Conservation (phyloP, 2,329 filamentous ascomycete genomes). For the Penicillium sp. region DNA sequence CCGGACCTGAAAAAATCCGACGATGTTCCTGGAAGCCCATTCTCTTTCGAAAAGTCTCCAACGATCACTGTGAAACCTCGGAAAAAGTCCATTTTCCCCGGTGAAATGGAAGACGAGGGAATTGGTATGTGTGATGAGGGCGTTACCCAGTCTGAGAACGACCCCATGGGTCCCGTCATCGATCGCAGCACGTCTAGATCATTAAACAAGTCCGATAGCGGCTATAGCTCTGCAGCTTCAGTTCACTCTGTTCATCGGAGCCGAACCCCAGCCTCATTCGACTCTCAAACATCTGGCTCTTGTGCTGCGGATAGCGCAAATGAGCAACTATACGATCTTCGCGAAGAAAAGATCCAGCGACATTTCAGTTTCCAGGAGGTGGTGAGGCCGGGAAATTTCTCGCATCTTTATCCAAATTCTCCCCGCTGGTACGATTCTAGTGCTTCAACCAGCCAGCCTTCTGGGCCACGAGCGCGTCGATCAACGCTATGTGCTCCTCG, state of each 20-base stretch:
- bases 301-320: slow-evolving; percentile 20
- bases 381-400: slow-evolving; percentile 17
- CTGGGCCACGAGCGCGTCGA: slow-evolving; percentile 17
- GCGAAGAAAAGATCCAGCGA: slow-evolving; percentile 18
- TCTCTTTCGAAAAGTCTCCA: slow-evolving; percentile 41
- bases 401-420: slow-evolving; percentile 13
- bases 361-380: slow-evolving; percentile 25
- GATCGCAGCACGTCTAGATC: slow-evolving; percentile 26
- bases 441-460: slow-evolving; percentile 10
- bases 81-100: slow-evolving; percentile 16
- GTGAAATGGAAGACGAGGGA: slow-evolving; percentile 28
- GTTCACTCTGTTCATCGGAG: slow-evolving; percentile 32
- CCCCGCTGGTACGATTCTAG: slow-evolving; percentile 22
- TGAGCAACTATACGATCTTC: not conserved
- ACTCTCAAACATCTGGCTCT: slow-evolving; percentile 32
- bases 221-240: slow-evolving; percentile 44
- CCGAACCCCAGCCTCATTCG: slow-evolving; percentile 29
- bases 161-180: slow-evolving; percentile 10
- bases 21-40: slow-evolving; percentile 36
- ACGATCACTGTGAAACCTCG: slow-evolving; percentile 18
- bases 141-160: slow-evolving; percentile 17
- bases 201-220: slow-evolving; percentile 41
- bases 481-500: slow-evolving; percentile 29
- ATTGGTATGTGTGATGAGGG: slow-evolving; percentile 24
- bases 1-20: slow-evolving; percentile 22